These are phyloP conservation scores for Fusarium equiseti DNA, from an alignment of 2,329 filamentous ascomycete species.

Conservation along the genomic window DNA sequence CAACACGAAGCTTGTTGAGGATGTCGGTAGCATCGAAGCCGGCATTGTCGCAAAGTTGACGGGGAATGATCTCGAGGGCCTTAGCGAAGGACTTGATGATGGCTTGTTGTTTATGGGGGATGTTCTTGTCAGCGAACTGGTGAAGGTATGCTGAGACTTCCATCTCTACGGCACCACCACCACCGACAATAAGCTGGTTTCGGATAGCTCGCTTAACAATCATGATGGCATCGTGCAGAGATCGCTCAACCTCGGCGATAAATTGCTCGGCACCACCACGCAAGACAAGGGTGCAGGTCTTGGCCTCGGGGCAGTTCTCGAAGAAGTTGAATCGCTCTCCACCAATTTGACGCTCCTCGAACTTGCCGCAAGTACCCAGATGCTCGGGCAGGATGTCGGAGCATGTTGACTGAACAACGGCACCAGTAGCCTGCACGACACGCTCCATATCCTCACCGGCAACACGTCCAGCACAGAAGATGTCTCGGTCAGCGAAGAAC, in stretches of 20 bases:
- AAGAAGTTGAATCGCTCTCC: slow-evolving; percentile 99
- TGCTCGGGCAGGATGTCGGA: slow-evolving; percentile 92
- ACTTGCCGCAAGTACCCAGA: slow-evolving; percentile 88
- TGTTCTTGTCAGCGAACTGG: slow-evolving; percentile 90
- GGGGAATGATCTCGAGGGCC: slow-evolving; percentile 94
- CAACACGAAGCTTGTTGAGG: slow-evolving; percentile 93
- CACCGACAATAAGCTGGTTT: slow-evolving; percentile 94
- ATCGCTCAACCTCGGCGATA: slow-evolving; percentile 98
- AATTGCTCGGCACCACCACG: slow-evolving; percentile 98
- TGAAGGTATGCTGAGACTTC: slow-evolving; percentile 95
- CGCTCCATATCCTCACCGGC: slow-evolving; percentile 93
- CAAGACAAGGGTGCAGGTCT: slow-evolving; percentile 95
- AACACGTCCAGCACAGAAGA: slow-evolving; percentile 98
- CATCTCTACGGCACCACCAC: slow-evolving; percentile 96
- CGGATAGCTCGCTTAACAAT: slow-evolving; percentile 98
- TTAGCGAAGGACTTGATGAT: slow-evolving; percentile 99
- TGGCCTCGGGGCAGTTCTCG: slow-evolving; percentile 92
- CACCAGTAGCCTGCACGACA: slow-evolving; percentile 93
- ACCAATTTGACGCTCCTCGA: slow-evolving; percentile 97
- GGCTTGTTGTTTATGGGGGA: slow-evolving; percentile 94
- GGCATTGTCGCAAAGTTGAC: slow-evolving; percentile 97
- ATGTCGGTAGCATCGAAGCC: slow-evolving; percentile 99
- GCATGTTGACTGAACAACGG: slow-evolving; percentile 93
- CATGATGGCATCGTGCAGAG: slow-evolving; percentile 99
- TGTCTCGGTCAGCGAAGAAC: slow-evolving; percentile 96